phyloP scores from a whole-genome alignment of 768 basidiomycete genomes.

The Auricularia heimuer region DNA sequence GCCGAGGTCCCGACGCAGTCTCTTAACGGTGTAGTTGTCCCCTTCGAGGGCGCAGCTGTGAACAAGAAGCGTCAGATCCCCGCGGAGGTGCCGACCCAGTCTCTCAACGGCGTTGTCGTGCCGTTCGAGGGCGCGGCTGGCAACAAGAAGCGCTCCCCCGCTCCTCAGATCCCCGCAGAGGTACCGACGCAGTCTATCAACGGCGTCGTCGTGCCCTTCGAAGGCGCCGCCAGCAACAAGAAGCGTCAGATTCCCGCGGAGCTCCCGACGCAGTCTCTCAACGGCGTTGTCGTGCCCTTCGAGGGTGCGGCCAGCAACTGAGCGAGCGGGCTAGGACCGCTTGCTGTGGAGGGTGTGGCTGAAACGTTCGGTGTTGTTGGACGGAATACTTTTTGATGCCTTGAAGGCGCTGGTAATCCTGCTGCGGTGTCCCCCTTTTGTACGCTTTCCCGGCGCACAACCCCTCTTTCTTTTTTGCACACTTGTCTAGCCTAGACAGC shows the following conservation, averaged over 20 bases:
- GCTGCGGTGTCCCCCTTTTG: not conserved
- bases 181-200: not conserved
- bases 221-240: not conserved
- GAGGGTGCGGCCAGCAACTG: not conserved
- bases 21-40: not conserved
- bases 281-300: not conserved
- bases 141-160: not conserved
- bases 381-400: not conserved
- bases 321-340: not conserved
- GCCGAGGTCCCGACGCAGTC: not conserved
- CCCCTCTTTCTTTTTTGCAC: not conserved
- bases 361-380: not conserved
- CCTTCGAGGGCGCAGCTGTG: not conserved
- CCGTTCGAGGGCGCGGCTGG: not conserved
- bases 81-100: not conserved
- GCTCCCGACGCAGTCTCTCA: not conserved
- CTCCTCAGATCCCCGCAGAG: not conserved
- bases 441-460: not conserved
- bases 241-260: not conserved
- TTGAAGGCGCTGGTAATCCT: constrained; percentile 1
- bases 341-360: not conserved
- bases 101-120: not conserved
- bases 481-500: not conserved
- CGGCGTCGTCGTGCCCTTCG: not conserved
- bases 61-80: not conserved